Conservation (phyloP, 2,329 filamentous ascomycete species). For the Ophiobolus disseminans region DNA sequence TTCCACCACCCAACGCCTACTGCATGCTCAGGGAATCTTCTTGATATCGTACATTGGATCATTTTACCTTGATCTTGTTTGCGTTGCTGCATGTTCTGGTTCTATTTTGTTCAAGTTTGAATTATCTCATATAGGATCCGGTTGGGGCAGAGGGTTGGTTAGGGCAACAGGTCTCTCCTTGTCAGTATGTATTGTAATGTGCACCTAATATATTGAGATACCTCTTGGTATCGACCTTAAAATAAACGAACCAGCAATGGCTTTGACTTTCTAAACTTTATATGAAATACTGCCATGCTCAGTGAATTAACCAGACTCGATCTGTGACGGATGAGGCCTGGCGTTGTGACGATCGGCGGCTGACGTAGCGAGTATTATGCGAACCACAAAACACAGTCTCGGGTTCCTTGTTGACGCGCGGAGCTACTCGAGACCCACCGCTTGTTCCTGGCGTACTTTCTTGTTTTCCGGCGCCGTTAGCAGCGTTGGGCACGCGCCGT, state of each 20-base stretch:
- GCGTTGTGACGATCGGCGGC: slow-evolving; percentile 4
- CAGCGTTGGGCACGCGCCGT: not conserved
- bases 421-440: slow-evolving; percentile 9
- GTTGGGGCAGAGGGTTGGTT: not conserved
- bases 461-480: not conserved
- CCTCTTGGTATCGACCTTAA: slow-evolving; percentile 8
- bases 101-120: not conserved
- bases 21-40: no score
- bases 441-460: not conserved
- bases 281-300: no score
- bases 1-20: no score
- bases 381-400: slow-evolving; percentile 3
- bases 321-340: no score
- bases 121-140: not conserved
- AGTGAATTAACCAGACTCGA: no score
- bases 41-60: no score
- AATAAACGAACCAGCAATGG: no score
- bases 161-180: slow-evolving; percentile 1
- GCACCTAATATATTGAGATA: slow-evolving; percentile 15
- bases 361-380: slow-evolving; percentile 7
- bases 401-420: slow-evolving; percentile 8
- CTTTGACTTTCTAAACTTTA: no score
- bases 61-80: no score
- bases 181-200: slow-evolving; percentile 22
- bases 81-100: slow-evolving; percentile 5